Evolutionary conservation across 2,329 filamentous ascomycete genomes (phyloP).

Genomic region (Nemania diffusa): DNA sequence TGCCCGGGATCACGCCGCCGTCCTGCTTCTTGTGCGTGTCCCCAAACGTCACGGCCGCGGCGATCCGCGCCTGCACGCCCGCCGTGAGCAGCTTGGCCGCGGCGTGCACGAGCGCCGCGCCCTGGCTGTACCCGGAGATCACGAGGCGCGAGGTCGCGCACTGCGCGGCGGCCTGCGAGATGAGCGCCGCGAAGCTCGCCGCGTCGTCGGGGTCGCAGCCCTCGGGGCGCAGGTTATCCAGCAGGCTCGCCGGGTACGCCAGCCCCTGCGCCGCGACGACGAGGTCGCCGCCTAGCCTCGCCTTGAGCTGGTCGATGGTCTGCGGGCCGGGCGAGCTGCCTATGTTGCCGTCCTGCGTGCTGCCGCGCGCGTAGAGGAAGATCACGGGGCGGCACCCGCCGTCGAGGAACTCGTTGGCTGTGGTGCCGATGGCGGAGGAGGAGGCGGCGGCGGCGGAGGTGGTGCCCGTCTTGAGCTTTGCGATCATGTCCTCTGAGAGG

Average conservation of each 20-base stretch:
- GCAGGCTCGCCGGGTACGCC: conserved; percentile 41
- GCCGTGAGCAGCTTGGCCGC: conserved; percentile 49
- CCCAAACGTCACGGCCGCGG: conserved; percentile 56
- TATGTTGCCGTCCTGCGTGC: conserved; percentile 53
- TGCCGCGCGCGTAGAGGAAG: conserved; percentile 55
- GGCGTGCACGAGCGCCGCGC: conserved; percentile 57
- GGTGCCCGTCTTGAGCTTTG: conserved; percentile 29
- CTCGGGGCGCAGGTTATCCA: conserved; percentile 41
- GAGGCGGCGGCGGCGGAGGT: conserved; percentile 9
- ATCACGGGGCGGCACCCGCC: conserved; percentile 52
- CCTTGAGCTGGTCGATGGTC: conserved; percentile 63
- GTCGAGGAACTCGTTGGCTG: conserved; percentile 51
- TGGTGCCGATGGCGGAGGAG: conserved; percentile 32
- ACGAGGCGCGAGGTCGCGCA: conserved; percentile 56
- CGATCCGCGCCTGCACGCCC: conserved; percentile 47
- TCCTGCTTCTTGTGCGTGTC: conserved; percentile 54
- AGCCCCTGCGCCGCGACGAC: conserved; percentile 44
- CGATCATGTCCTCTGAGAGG: conserved; percentile 29
- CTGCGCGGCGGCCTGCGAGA: conserved; percentile 48
- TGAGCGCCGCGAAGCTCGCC: conserved; percentile 48
- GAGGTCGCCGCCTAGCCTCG: conserved; percentile 44
- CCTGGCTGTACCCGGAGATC: conserved; percentile 55
- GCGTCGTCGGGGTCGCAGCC: conserved; percentile 51
- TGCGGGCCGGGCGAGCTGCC: conserved; percentile 46
- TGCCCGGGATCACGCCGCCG: conserved; percentile 48